phyloP scores from a whole-genome alignment of 768 basidiomycete genomes.

The Agrocybe praecox region DNA sequence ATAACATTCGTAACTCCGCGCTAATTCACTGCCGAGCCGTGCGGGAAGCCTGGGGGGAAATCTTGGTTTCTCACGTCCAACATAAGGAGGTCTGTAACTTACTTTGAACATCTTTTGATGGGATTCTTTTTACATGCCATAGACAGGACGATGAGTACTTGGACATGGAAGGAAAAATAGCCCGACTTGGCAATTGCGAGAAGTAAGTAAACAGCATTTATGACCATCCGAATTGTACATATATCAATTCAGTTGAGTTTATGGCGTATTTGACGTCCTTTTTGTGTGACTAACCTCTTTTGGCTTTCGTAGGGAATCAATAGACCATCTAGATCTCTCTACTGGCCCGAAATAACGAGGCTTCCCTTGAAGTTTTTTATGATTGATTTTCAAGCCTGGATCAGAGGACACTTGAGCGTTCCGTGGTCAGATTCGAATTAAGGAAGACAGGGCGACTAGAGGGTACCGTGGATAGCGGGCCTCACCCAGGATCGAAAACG shows the following conservation, averaged over 20 bases:
- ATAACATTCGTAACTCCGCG: conserved; percentile 20
- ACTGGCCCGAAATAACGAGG: conserved; percentile 35
- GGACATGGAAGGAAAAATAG: conserved; percentile 15
- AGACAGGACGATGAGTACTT: conserved; percentile 8
- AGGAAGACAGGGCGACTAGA: too few species aligned
- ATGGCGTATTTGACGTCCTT: conserved; percentile 34
- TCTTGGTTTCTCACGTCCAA: conserved; percentile 5
- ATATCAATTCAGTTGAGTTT: conserved; percentile 27
- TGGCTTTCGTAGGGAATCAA: conserved; percentile 36
- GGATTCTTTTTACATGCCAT: conserved; percentile 10
- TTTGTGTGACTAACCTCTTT: conserved; percentile 42
- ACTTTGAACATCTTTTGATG: conserved; percentile 6
- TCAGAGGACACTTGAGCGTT: conserved; percentile 29
- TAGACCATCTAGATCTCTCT: conserved; percentile 43
- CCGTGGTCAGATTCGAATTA: too few species aligned
- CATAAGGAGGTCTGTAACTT: neutral
- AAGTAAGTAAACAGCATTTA: conserved; percentile 14
- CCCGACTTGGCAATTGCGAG: conserved; percentile 10
- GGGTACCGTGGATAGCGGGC: conserved; percentile 47
- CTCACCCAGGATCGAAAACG: conserved; percentile 34
- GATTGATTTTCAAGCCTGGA: conserved; percentile 40
- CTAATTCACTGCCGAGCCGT: conserved; percentile 19
- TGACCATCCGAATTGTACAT: conserved; percentile 17
- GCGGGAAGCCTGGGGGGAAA: conserved; percentile 11
- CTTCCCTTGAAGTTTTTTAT: conserved; percentile 32